These are phyloP conservation scores for Tritrichomonas foetus DNA, from an alignment of 208 protist genomes.

Conservation along the genomic window DNA sequence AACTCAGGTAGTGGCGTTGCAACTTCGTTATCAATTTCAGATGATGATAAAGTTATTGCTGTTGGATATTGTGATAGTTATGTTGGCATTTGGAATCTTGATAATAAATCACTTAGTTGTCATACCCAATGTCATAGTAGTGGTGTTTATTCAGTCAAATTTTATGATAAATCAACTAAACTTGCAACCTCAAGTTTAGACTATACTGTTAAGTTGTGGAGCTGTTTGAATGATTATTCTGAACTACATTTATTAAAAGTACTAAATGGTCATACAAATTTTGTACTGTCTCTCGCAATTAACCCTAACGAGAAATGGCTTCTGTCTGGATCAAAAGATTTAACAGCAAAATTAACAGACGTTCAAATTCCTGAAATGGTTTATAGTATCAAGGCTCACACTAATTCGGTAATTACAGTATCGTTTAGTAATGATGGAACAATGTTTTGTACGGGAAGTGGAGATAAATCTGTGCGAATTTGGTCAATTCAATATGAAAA, in stretches of 20 bases:
- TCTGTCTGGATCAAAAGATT: not conserved
- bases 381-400: conserved; percentile 13
- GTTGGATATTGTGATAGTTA: not conserved
- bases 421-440: not conserved
- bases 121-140: not conserved
- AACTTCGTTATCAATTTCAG: not conserved
- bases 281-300: not conserved
- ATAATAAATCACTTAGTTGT: not conserved
- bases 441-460: not conserved
- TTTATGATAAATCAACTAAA: not conserved
- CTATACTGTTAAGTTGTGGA: not conserved
- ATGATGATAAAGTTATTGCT: not conserved
- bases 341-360: not conserved
- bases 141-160: not conserved
- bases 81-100: not conserved
- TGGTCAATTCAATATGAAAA: not conserved
- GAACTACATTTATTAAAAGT: not conserved
- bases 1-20: no score
- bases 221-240: no score
- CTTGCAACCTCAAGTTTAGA: not conserved
- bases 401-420: not conserved
- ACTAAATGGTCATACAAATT: not conserved
- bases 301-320: not conserved
- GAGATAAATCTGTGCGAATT: not conserved
- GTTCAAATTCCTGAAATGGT: not conserved